These are phyloP conservation scores for Aspergillus sparsus DNA, from an alignment of 495 filamentous ascomycete species.

Conservation along the genomic window DNA sequence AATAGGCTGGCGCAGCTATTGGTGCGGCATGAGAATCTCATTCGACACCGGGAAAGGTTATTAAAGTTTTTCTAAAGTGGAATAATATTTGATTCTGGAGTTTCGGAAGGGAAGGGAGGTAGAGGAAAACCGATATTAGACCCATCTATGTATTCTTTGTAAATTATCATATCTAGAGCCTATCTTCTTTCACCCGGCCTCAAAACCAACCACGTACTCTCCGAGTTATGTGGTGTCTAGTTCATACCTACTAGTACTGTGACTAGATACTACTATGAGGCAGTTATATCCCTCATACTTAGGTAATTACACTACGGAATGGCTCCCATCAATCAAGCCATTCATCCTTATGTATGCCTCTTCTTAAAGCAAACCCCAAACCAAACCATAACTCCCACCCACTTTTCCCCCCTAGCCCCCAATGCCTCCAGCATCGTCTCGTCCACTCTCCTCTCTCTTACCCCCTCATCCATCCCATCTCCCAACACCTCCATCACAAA, in stretches of 20 bases:
- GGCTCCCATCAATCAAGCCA: not conserved
- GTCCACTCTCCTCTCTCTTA: conserved; percentile 52
- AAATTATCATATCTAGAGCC: too few species aligned
- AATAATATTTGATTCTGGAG: not conserved
- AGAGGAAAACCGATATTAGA: conserved; percentile 5
- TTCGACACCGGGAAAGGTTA: conserved; percentile 56
- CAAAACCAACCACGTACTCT: too few species aligned
- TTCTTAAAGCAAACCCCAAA: conserved; percentile 62
- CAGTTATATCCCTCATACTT: not conserved
- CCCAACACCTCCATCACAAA: conserved; percentile 46
- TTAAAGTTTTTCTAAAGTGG: conserved; percentile 38
- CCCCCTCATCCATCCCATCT: conserved; percentile 25
- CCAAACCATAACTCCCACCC: conserved; percentile 68
- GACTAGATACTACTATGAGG: not conserved
- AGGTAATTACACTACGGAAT: conserved; percentile 6
- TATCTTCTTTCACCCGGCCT: too few species aligned
- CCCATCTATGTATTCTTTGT: too few species aligned
- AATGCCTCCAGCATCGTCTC: conserved; percentile 50
- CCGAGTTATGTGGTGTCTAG: too few species aligned
- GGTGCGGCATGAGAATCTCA: conserved; percentile 49
- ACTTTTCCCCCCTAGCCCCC: conserved; percentile 63
- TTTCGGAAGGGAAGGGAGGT: conserved; percentile 1
- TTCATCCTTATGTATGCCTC: conserved; percentile 18
- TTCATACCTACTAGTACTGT: too few species aligned
- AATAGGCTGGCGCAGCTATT: conserved; percentile 44